These are phyloP conservation scores for Colletotrichum echinochloae DNA, from an alignment of 2,329 filamentous ascomycete species.

Conservation along the genomic window DNA sequence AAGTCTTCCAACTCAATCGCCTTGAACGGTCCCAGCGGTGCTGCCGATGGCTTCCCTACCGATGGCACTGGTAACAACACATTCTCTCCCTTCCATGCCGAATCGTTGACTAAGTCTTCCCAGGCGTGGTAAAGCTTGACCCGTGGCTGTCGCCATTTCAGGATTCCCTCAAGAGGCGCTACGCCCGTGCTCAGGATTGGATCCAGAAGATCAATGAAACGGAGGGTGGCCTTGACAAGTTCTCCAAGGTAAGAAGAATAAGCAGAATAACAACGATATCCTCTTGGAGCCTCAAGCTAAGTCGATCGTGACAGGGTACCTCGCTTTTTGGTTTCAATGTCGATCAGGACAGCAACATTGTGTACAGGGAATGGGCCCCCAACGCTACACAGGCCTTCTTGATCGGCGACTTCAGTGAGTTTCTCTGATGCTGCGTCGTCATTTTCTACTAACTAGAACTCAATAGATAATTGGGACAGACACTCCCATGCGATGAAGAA, in stretches of 20 bases:
- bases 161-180: constrained; percentile 80
- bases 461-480: constrained; percentile 84
- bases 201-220: constrained; percentile 83
- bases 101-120: constrained; percentile 27
- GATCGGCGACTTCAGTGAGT: constrained; percentile 92
- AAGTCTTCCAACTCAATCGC: constrained; percentile 60
- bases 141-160: constrained; percentile 90
- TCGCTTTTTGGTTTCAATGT: constrained; percentile 91
- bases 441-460: background rate
- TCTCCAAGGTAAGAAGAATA: constrained; percentile 75
- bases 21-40: constrained; percentile 51
- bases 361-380: constrained; percentile 96
- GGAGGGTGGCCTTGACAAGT: constrained; percentile 92
- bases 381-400: constrained; percentile 87
- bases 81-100: constrained; percentile 1
- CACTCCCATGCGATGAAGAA: constrained; percentile 89
- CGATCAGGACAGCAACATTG: constrained; percentile 83
- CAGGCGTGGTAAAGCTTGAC: constrained; percentile 89
- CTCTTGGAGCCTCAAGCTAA: constrained; percentile 3
- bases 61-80: constrained; percentile 81
- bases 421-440: background rate
- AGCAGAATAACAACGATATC: background rate
- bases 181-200: constrained; percentile 85
- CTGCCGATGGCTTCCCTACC: constrained; percentile 66
- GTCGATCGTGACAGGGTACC: constrained; percentile 71